These are phyloP conservation scores for Groenewaldozyma auringiensis DNA, from an alignment of 1,139 yeast genomes.

Conservation along the genomic window DNA sequence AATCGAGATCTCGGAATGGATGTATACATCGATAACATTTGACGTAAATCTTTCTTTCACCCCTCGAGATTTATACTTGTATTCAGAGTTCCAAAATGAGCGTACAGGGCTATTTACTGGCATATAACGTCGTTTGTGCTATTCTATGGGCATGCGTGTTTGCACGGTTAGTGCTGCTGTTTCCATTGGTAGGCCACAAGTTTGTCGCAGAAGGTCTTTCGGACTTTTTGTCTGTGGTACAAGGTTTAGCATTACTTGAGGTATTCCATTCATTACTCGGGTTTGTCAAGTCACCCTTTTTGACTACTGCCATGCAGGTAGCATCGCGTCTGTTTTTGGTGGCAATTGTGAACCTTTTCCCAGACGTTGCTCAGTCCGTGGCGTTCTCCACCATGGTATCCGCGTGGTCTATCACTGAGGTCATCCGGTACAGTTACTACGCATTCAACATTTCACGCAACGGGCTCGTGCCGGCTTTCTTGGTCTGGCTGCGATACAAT, in stretches of 20 bases:
- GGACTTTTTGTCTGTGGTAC: slow-evolving; percentile 57
- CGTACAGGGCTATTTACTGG: slow-evolving; percentile 27
- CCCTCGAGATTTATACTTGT: neutral
- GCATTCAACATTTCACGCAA: slow-evolving; percentile 51
- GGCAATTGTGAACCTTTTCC: slow-evolving; percentile 69
- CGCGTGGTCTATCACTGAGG: slow-evolving; percentile 90
- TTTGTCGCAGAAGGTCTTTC: slow-evolving; percentile 51
- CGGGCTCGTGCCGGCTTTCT: slow-evolving; percentile 52
- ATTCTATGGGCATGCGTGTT: slow-evolving; percentile 59
- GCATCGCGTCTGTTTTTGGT: slow-evolving; percentile 76
- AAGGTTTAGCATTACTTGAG: slow-evolving; percentile 78
- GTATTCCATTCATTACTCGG: slow-evolving; percentile 67
- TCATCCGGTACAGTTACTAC: slow-evolving; percentile 76
- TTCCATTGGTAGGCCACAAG: slow-evolving; percentile 39
- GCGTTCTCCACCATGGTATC: slow-evolving; percentile 58
- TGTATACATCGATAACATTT: no score
- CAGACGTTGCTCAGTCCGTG: slow-evolving; percentile 51
- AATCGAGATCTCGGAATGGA: no score
- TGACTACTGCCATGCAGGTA: slow-evolving; percentile 82
- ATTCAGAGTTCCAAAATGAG: slow-evolving; percentile 8
- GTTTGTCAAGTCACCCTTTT: slow-evolving; percentile 72
- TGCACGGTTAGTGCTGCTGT: slow-evolving; percentile 30
- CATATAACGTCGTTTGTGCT: slow-evolving; percentile 64
- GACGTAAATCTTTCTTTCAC: no score
- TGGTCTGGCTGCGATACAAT: slow-evolving; percentile 74